Conservation (phyloP, 805 yeast species). For the Hanseniaspora lindneri region DNA sequence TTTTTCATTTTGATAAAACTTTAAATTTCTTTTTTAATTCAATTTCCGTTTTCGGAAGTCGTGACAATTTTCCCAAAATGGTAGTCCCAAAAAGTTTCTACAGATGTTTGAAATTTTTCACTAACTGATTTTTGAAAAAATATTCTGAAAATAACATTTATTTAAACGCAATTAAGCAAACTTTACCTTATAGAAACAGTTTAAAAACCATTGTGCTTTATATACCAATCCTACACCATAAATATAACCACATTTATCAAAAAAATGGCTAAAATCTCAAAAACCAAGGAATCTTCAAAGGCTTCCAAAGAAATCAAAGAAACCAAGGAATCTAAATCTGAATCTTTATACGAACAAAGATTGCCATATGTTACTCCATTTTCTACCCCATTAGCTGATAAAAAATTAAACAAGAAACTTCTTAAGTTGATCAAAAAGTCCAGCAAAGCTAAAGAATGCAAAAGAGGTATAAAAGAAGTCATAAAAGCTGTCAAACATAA, state of each 20-base stretch:
- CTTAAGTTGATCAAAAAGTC: slow-evolving; percentile 95
- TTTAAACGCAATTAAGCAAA: no score
- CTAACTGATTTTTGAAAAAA: no score
- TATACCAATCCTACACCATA: not conserved
- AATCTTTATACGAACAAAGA: slow-evolving; percentile 73
- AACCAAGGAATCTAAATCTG: slow-evolving; percentile 25
- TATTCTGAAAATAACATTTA: not conserved
- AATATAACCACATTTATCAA: not conserved
- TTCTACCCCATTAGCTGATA: slow-evolving; percentile 90
- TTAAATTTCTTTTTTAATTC: not conserved
- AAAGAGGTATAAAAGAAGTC: slow-evolving; percentile 97
- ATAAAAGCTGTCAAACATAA: slow-evolving; percentile 96
- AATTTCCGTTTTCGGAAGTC: not conserved
- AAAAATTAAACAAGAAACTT: slow-evolving; percentile 88
- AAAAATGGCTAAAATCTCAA: slow-evolving; percentile 13
- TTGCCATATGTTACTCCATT: slow-evolving; percentile 83
- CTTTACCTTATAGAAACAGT: no score
- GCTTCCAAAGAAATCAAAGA: no score
- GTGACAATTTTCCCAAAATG: no score
- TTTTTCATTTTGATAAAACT: not conserved
- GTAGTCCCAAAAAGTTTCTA: no score
- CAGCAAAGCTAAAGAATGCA: slow-evolving; percentile 94
- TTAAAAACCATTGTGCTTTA: not conserved
- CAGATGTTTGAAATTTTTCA: not conserved
- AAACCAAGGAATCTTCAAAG: slow-evolving; percentile 18